Evolutionary conservation across 1,139 yeast genomes (phyloP).

Genomic region (Geotrichum macrosporum): DNA sequence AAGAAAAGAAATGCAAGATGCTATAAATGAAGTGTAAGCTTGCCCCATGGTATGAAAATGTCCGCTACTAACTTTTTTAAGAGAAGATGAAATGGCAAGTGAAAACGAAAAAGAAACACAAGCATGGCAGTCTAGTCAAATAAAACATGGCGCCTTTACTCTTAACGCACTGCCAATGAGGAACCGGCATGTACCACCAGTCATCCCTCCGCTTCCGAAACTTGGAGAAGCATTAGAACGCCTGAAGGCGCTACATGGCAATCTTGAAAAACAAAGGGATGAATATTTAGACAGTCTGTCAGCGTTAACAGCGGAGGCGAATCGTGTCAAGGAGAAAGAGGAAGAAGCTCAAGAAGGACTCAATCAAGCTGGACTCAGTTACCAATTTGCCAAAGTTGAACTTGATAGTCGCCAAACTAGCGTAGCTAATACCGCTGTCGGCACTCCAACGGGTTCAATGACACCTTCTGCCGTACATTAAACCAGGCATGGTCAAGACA

Average conservation of each 20-base stretch:
- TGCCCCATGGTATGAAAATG: neutral
- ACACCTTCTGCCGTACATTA: constrained; percentile 1
- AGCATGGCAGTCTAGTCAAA: constrained; percentile 7
- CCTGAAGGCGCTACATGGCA: neutral
- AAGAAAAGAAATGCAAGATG: constrained; percentile 42
- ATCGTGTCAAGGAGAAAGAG: constrained; percentile 20
- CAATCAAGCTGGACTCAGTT: constrained; percentile 20
- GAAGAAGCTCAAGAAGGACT: constrained; percentile 19
- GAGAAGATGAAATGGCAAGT: constrained; percentile 8
- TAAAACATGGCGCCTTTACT: neutral
- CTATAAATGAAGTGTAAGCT: constrained; percentile 34
- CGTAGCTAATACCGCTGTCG: neutral
- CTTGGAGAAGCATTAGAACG: neutral
- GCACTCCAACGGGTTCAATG: neutral
- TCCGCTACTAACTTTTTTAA: neutral
- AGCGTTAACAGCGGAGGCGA: constrained; percentile 17
- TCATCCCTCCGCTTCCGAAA: constrained; percentile 5
- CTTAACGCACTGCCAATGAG: neutral
- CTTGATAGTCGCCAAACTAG: constrained; percentile 11
- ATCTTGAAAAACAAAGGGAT: neutral
- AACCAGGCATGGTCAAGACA: constrained; percentile 10
- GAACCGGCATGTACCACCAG: neutral
- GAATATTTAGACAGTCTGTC: constrained; percentile 13
- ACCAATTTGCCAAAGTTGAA: constrained; percentile 14
- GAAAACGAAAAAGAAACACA: constrained; percentile 2